These are phyloP conservation scores for Globisporangium spinosum DNA, from an alignment of 352 stramenopile genomes.

Conservation along the genomic window DNA sequence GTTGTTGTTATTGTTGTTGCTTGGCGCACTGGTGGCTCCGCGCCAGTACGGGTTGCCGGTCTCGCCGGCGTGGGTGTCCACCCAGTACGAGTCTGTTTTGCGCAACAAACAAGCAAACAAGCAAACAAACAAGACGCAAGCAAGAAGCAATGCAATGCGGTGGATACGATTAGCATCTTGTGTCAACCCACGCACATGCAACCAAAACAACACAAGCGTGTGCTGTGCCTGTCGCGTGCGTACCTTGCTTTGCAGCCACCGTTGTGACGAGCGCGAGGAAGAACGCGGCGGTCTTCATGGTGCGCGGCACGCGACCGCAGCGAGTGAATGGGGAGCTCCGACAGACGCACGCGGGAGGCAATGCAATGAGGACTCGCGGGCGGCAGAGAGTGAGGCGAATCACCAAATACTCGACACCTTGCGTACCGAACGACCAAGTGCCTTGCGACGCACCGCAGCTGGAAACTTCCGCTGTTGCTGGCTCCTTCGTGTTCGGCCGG, in stretches of 20 bases:
- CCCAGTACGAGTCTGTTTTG: constrained; percentile 9
- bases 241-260: constrained; percentile 11
- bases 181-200: not conserved
- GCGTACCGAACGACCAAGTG: not conserved
- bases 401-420: not conserved
- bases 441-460: not conserved
- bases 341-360: not conserved
- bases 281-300: constrained; percentile 11
- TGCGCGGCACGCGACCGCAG: not conserved
- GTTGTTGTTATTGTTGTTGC: constrained; percentile 7
- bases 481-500: not conserved
- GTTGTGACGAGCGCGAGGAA: not conserved
- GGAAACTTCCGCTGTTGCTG: not conserved
- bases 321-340: not conserved
- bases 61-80: constrained; percentile 12
- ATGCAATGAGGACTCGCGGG: not conserved
- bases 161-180: not conserved
- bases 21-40: not conserved
- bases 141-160: not conserved
- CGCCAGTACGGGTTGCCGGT: constrained; percentile 18
- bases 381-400: not conserved
- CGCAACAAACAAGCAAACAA: not conserved
- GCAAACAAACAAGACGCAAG: not conserved
- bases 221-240: not conserved
- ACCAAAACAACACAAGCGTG: not conserved